Evolutionary conservation across 1,284 basidiomycete genomes (phyloP).

Genomic region (Tylopilus orsonianus): DNA sequence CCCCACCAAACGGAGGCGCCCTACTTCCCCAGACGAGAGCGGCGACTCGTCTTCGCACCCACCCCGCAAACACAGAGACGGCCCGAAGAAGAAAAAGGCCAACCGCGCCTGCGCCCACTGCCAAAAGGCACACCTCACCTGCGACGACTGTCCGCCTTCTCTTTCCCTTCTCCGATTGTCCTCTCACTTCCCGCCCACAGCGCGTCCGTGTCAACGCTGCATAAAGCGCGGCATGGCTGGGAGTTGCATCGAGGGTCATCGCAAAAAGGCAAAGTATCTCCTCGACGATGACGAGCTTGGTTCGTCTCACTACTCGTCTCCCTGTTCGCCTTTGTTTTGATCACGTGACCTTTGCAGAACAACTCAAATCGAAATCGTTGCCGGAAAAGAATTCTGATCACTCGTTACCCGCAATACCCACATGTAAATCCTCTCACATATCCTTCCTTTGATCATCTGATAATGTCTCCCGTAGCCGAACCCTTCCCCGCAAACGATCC

Average conservation of each 20-base stretch:
- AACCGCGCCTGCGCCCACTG: constrained; percentile 93
- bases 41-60: constrained; percentile 45
- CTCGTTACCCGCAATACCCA: constrained; percentile 31
- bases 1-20: constrained; percentile 43
- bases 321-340: constrained; percentile 26
- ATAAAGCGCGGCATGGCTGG: constrained; percentile 90
- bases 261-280: constrained; percentile 98
- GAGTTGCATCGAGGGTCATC: constrained; percentile 89
- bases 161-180: constrained; percentile 7
- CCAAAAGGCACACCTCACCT: constrained; percentile 95
- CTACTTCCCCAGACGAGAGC: constrained; percentile 46
- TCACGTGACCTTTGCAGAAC: constrained; percentile 51
- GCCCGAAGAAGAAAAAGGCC: constrained; percentile 89
- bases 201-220: constrained; percentile 93
- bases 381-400: constrained; percentile 24
- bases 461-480: constrained; percentile 38
- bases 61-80: constrained; percentile 57
- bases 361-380: constrained; percentile 49
- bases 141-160: constrained; percentile 82
- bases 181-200: constrained; percentile 43
- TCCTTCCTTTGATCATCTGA: not conserved
- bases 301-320: constrained; percentile 39
- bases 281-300: constrained; percentile 90
- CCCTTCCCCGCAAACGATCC: constrained; percentile 54
- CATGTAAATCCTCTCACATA: constrained; percentile 25